A percentile compares a stretch with the other conserved stretches of the same genome.
Conservation (phyloP, 495 filamentous ascomycete genomes). For the Aspergillus sclerotioniger region DNA sequence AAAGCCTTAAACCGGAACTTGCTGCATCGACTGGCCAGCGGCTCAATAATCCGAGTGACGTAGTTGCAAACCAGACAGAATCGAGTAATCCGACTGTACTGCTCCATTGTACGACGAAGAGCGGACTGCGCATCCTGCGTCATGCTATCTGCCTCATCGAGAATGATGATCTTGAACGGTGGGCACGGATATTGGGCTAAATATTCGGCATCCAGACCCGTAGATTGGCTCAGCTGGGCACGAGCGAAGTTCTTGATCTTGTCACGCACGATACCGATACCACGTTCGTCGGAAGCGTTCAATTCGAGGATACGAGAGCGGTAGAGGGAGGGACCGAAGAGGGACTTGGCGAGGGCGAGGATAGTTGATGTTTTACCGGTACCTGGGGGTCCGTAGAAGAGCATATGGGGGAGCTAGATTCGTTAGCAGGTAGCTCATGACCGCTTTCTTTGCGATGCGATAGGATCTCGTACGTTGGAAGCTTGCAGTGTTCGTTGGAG, state of each 20-base stretch:
- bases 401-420: conserved; percentile 91
- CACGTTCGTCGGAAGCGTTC: conserved; percentile 98
- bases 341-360: conserved; percentile 91
- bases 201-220: conserved; percentile 60
- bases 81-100: conserved; percentile 90
- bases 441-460: background rate
- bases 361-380: conserved; percentile 56
- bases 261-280: conserved; percentile 94
- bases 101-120: conserved; percentile 93
- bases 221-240: conserved; percentile 84
- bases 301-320: conserved; percentile 94
- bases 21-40: conserved; percentile 82
- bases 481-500: conserved; percentile 91
- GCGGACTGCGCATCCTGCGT: conserved; percentile 97
- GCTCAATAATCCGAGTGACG: conserved; percentile 96
- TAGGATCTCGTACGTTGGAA: conserved; percentile 64
- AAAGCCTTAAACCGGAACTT: conserved; percentile 98
- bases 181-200: conserved; percentile 83
- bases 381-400: conserved; percentile 74
- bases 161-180: conserved; percentile 96
- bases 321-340: conserved; percentile 93
- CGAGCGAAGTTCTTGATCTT: conserved; percentile 98
- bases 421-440: background rate
- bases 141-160: conserved; percentile 98
- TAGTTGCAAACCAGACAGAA: conserved; percentile 99